Conservation (phyloP, 2,329 filamentous ascomycete species). For the Curvularia spicifera region DNA sequence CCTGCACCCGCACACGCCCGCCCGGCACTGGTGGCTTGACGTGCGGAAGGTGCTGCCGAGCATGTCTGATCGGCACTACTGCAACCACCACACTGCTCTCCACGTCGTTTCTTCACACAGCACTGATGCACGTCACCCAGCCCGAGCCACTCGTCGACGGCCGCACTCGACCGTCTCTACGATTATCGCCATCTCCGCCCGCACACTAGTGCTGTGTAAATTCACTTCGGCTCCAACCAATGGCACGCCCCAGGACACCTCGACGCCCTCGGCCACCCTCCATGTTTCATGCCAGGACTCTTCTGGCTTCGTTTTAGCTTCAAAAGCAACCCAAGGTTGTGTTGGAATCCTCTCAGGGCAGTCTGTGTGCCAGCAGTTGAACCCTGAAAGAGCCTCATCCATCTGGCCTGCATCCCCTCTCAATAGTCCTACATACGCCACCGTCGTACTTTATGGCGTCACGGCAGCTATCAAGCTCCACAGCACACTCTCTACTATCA, state of each 20-base stretch:
- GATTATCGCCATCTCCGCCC: slow-evolving; percentile 1
- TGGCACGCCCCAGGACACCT: background rate
- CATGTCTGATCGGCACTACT: background rate
- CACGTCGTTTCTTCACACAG: background rate
- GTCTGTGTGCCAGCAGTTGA: background rate
- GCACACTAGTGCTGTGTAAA: slow-evolving; percentile 2
- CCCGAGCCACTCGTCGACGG: background rate
- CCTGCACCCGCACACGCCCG: slow-evolving; percentile 9
- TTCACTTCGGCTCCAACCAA: background rate
- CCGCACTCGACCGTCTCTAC: no score
- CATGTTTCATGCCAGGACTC: background rate
- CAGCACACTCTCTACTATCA: slow-evolving; percentile 2
- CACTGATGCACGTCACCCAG: background rate
- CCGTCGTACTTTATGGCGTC: background rate
- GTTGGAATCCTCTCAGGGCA: background rate
- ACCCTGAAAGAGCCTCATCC: background rate
- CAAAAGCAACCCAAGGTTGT: background rate
- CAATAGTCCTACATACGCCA: background rate
- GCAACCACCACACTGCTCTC: background rate
- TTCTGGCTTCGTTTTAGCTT: background rate
- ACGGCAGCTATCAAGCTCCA: slow-evolving; percentile 1
- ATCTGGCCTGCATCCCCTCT: background rate
- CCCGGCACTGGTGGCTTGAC: background rate
- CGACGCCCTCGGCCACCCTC: background rate
- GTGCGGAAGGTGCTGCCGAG: background rate